Evolutionary conservation across 352 stramenopile genomes (phyloP), one percentile per base, ranked within the genome.

Genomic region (Discostella stelligera): DNA sequence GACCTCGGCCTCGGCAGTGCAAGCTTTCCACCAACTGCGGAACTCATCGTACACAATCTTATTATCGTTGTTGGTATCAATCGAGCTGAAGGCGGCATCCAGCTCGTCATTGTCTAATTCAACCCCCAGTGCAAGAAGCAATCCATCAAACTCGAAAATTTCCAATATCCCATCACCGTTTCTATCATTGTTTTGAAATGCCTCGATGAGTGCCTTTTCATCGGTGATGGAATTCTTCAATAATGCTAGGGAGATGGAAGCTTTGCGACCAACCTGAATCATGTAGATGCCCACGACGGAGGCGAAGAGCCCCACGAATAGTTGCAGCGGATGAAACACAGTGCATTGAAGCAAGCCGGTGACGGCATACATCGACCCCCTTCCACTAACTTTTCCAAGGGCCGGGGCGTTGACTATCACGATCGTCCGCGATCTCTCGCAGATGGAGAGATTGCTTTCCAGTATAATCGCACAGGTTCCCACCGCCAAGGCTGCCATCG

Each of bases 31-130:
- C 65, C 65, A 80, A 37, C 30, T 56, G 18, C 65, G 39, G 50
- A 80, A 80, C 61, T 80, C 73, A 53, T 80, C 73, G 46, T 68
- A 80, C 20, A 61, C 60, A 66, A 80, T 80, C 49, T 75, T 75
- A 21, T 80, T 61, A 48, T 80, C 73, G 64, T 72, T 66, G 48
- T 80, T 74, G 9, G 39, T 53, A 62, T 80, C 66, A 69, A 80
- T 80, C 13, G 61, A 62, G n/a, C 23, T 60, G 20, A 80, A 80
- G 14, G 62, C 67, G 1, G 73, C 73, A 61, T 76, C 73, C 60
- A 80, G 68, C 53, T 80, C 73, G 62, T 80, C 73, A 54, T 37
- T 64, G 46, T 71, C 52, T 39, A 80, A 55, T 37, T 80, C 73
- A 20, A 80, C 52, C 14, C 73, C 73, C 49, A 80, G 62, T 13